Base-by-base conservation (phyloP, 495 filamentous ascomycete species). In the Paragyromitra xinjiangensis region DNA sequence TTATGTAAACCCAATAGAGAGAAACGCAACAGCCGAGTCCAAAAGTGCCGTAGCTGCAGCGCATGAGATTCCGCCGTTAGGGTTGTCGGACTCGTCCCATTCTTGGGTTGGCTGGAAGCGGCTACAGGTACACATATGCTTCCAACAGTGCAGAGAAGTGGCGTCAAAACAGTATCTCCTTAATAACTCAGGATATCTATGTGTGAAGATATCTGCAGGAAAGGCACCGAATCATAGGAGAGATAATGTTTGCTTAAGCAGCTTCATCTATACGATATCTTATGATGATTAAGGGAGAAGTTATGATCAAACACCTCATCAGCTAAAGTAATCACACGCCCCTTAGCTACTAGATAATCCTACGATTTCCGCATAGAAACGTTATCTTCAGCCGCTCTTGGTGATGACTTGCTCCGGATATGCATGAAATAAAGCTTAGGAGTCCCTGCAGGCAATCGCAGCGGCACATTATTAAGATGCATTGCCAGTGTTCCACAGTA, bases 361-460 rank as follows among this genome's bases (percentile, higher is more conserved):
- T 3, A 34, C 3, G 3, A 34, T 34, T 34, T 34, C 4, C 29
- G 29, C 29, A 34, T 34, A 3, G 29, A 34, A 34, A 34, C 0
- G 0, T 34, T 34, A 26, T 37, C 56, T 19, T n/a, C 6, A 22
- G 50, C 14, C 7, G 8, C 62, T 44, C 62, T 29, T 29, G 40
- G 22, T 19, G 37, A 44, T 48, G 40, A 5, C 40, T 48, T 45
- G n/a, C 62, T 64, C 48, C 19, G 42, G 40, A 8, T 29, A 64
- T 64, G 67, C 56, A 50, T 7, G 22, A 48, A 70, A 61, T 29
- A 45, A 56, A 61, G 39, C 55, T 62, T 48, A 53, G 7, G 5
- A 16, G 16, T n/a, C 19, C 50, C 56, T 59, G 56, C 14, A 26
- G 14, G 24, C n/a, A 59, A 26, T 29, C 56, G 26, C 29, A 59